Base-by-base conservation (phyloP, 2,329 filamentous ascomycete genomes). In the Botrytis pseudocinerea region DNA sequence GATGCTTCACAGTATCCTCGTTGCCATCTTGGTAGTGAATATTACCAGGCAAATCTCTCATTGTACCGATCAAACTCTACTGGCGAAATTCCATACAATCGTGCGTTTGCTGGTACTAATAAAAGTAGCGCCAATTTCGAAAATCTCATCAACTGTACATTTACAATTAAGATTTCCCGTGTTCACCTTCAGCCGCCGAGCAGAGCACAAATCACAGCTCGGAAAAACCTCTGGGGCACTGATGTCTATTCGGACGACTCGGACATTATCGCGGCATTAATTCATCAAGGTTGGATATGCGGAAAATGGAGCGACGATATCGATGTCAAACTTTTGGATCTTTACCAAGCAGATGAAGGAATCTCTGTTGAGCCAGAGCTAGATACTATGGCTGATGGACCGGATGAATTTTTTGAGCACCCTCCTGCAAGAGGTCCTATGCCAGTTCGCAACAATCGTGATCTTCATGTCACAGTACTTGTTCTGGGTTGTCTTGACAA, bases 241-340 rank as follows among this genome's bases (percentile, higher is more conserved):
- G 95, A 97, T 54, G 88, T 99, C 10, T 98, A 98, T 80, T 97
- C 94, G 0, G 96, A 99, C 78, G 96, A 99, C 82, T 97, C 94
- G 0, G 96, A 99, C 80, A 90, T 96, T 0, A 88, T 99, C 38
- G 95, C 94, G 0, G 95, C 95, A 2, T 95, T 95, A 74, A 95
- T 99, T 63, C 96, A 99, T 81, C 91, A 91, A 2, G 96, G 96
- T 5, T 98, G 94, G 90, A 92, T 99, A 77, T 90, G 91, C 60
- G 95, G 95, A 48, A 93, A 95, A 78, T 97, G 95, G 92, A 86
- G 90, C 7, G 90, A 94, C 10, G 92, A 93, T 51, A 88, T 96
- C 1, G 92, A 96, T 77, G 85, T 89, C 1, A 84, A 86, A 20
- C 84, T 95, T 82, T 85, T 97, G 18, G 88, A 88, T 28, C 82